phyloP scores from a whole-genome alignment of 2,329 filamentous ascomycete species.

The Nemania sp. region DNA sequence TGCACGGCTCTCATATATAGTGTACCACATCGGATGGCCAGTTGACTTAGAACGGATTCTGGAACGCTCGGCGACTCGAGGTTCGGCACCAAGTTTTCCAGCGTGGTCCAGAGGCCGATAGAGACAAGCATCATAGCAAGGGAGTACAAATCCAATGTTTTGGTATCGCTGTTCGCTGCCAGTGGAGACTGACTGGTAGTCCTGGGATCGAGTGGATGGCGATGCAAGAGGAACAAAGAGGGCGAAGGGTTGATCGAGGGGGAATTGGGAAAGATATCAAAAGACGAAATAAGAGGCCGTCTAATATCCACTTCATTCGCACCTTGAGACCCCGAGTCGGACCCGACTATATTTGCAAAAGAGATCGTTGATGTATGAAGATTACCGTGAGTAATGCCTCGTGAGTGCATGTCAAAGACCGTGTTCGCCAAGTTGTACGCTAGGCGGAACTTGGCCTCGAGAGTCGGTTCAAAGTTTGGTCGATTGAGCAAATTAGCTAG shows the following conservation, averaged over 20 bases:
- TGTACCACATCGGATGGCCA: conserved; percentile 70
- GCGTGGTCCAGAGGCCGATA: conserved; percentile 73
- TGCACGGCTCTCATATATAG: conserved; percentile 76
- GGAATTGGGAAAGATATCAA: conserved; percentile 69
- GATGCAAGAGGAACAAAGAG: conserved; percentile 53
- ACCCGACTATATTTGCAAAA: conserved; percentile 57
- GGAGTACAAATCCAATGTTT: conserved; percentile 70
- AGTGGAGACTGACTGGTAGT: conserved; percentile 54
- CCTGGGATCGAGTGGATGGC: conserved; percentile 67
- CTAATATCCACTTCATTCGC: conserved; percentile 62
- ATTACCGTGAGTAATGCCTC: conserved; percentile 71
- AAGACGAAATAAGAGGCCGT: conserved; percentile 71
- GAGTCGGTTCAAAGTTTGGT: conserved; percentile 61
- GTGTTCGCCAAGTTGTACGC: conserved; percentile 73
- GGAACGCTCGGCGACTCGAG: conserved; percentile 56
- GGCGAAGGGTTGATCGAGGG: conserved; percentile 40
- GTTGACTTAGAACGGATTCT: conserved; percentile 63
- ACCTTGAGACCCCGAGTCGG: conserved; percentile 46
- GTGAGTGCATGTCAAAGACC: conserved; percentile 72
- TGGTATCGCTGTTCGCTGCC: conserved; percentile 55
- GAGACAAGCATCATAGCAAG: conserved; percentile 74
- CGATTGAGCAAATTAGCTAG: conserved; percentile 57
- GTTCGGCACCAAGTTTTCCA: conserved; percentile 56
- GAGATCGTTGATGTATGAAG: conserved; percentile 69
- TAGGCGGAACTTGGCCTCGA: conserved; percentile 77